phyloP scores from a whole-genome alignment of 768 basidiomycete species.

The Krasilnikovozyma curviuscula region DNA sequence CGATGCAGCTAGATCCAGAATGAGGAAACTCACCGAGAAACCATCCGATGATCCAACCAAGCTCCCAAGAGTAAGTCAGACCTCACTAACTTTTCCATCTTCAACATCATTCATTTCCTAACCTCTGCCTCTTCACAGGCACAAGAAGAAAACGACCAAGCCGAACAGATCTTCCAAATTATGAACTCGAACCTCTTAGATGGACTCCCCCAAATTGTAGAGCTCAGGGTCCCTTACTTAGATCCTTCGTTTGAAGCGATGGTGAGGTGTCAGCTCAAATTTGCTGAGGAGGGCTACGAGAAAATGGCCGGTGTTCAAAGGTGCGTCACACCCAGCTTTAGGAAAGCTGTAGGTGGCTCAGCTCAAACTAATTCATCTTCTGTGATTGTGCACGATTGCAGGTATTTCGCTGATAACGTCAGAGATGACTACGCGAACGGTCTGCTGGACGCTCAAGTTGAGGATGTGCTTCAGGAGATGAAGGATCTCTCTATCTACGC shows the following conservation, averaged over 20 bases:
- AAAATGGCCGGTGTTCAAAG: slow-evolving; percentile 86
- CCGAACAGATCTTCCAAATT: slow-evolving; percentile 80
- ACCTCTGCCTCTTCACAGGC: slow-evolving; percentile 33
- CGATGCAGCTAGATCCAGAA: slow-evolving; percentile 72
- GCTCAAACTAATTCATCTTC: no score
- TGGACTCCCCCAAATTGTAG: slow-evolving; percentile 79
- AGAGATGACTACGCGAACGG: slow-evolving; percentile 95
- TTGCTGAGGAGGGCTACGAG: slow-evolving; percentile 95
- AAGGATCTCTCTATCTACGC: slow-evolving; percentile 84
- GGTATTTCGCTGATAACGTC: slow-evolving; percentile 74
- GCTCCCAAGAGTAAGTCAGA: slow-evolving; percentile 47
- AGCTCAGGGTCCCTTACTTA: slow-evolving; percentile 90
- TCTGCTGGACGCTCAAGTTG: slow-evolving; percentile 91
- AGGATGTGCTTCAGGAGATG: slow-evolving; percentile 93
- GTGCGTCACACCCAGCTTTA: no score
- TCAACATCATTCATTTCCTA: background rate
- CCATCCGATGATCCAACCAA: slow-evolving; percentile 84
- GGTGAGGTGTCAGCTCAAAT: slow-evolving; percentile 84
- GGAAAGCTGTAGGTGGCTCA: no score
- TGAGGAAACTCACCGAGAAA: slow-evolving; percentile 77
- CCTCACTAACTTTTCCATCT: background rate
- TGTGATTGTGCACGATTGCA: slow-evolving; percentile 20
- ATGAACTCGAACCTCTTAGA: slow-evolving; percentile 79
- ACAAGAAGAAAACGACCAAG: slow-evolving; percentile 87
- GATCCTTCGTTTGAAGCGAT: slow-evolving; percentile 98